Evolutionary conservation across 371 early-diverging fungal species (phyloP), one percentile per base, ranked within the genome.

Genomic region (Blakeslea trispora): DNA sequence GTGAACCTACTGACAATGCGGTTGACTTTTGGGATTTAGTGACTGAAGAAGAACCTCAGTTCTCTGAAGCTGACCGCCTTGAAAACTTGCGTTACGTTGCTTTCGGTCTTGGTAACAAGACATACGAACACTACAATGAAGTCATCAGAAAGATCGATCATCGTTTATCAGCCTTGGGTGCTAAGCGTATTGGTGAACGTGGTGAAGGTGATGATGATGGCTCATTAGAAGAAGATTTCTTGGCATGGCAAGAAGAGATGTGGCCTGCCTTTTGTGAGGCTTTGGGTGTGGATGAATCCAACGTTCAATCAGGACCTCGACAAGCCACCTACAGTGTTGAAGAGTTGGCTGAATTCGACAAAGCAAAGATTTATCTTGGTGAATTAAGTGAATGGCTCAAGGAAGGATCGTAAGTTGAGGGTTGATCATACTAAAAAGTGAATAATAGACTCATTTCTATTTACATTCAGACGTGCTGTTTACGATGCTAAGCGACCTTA

Each of bases 131-230:
- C 64, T 97, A 89, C 72, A 96, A 97, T 67, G 85, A 87, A 50
- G 91, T 92, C 40, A 83, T 78, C 21, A 77, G 92, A 23, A 74
- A 77, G 4, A 62, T 93, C 15, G 90, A 92, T 54, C 72, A 72
- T 24, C 75, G 82, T 19, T 69, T 96, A 48, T 58, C 56, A 19
- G 66, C 64, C 11, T 71, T 90, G 46, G 97, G 97, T 31, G 97
- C 91, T 15, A 68, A 59, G 15, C 81, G 91, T n/a, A 67, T 97
- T 35, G 91, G 90, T 41, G 86, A 83, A 51, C 69, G 83, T 45
- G 99, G 99, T 39, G 94, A 95, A 67, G 97, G 99, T 43, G 99
- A 98, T 79, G 99, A 97, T 59, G 96, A 98, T 70, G 87, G 82
- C 21, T 92, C 91, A 43, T 69, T 98, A 46, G 98, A 98, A 68